These are phyloP conservation scores for Coemansia javaensis DNA, from an alignment of 192 early-diverging fungal species.

Conservation along the genomic window DNA sequence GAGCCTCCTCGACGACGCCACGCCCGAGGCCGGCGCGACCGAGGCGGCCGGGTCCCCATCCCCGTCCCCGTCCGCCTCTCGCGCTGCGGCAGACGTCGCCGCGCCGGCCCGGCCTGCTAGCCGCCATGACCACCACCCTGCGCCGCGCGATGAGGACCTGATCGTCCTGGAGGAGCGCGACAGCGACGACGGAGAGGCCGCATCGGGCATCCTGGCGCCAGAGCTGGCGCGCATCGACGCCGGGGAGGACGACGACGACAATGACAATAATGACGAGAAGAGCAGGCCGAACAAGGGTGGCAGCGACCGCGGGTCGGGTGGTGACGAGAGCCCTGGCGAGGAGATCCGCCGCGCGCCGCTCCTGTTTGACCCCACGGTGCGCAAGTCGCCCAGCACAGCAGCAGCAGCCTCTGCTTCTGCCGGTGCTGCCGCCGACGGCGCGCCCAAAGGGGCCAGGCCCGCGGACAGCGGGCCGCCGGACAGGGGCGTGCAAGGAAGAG, in stretches of 20 bases:
- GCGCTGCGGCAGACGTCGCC: neutral
- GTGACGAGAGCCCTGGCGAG: neutral
- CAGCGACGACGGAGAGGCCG: neutral
- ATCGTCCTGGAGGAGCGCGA: constrained; percentile 14
- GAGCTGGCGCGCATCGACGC: constrained; percentile 38
- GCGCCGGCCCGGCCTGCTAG: neutral
- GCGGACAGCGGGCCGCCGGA: no score
- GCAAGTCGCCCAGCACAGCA: no score
- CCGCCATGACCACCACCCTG: neutral
- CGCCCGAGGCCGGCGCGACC: no score
- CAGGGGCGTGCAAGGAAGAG: neutral
- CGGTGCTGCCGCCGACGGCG: no score
- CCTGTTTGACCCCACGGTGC: constrained; percentile 35
- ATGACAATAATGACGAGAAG: constrained; percentile 2
- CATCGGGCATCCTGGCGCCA: constrained; percentile 12
- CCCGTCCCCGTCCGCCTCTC: no score
- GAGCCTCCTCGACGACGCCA: no score
- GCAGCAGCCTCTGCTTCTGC: no score
- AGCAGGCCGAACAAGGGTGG: no score
- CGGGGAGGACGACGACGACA: constrained; percentile 7
- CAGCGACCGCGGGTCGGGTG: constrained; percentile 7
- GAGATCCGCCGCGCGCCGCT: constrained; percentile 40
- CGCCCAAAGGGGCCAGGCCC: no score
- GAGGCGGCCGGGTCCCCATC: no score
- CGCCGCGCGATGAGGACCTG: constrained; percentile 7